Conservation (phyloP, 2,329 filamentous ascomycete genomes). For the Harringtonia aguacate region DNA sequence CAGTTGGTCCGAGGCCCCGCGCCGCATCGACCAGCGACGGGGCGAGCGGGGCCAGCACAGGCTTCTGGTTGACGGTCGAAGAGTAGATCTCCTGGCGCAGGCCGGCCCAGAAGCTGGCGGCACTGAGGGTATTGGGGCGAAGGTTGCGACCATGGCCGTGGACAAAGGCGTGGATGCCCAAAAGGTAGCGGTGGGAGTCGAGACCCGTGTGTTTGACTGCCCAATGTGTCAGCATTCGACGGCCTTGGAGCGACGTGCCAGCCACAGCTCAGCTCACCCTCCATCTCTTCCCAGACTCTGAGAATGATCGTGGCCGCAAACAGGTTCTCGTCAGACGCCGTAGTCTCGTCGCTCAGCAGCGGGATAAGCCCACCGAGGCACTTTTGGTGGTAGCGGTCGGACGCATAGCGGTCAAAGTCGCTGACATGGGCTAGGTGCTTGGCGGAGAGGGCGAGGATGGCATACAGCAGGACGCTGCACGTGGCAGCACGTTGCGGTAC, state of each 20-base stretch:
- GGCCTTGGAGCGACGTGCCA: too few relatives aligned
- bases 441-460: slow-evolving; percentile 45
- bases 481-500: slow-evolving; percentile 41
- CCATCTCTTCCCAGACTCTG: slow-evolving; percentile 45
- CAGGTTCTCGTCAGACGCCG: slow-evolving; percentile 36
- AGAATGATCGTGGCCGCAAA: slow-evolving; percentile 46
- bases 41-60: slow-evolving; percentile 37
- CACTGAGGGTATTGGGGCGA: slow-evolving; percentile 30
- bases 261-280: slow-evolving; percentile 13
- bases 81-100: slow-evolving; percentile 50
- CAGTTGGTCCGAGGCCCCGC: slow-evolving; percentile 32
- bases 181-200: slow-evolving; percentile 34
- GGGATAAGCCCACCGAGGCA: slow-evolving; percentile 38
- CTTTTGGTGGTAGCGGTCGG: slow-evolving; percentile 41
- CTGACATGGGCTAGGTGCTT: slow-evolving; percentile 40
- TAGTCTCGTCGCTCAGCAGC: slow-evolving; percentile 29
- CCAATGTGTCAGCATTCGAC: neutral
- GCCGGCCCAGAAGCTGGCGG: slow-evolving; percentile 47
- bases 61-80: slow-evolving; percentile 35
- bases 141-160: slow-evolving; percentile 28
- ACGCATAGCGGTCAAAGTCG: slow-evolving; percentile 35
- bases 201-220: slow-evolving; percentile 29
- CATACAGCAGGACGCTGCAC: slow-evolving; percentile 42
- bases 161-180: slow-evolving; percentile 36
- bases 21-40: slow-evolving; percentile 34